phyloP scores from a whole-genome alignment of 2,329 filamentous ascomycete species.

The Ophiocordyceps camponoti-floridani region DNA sequence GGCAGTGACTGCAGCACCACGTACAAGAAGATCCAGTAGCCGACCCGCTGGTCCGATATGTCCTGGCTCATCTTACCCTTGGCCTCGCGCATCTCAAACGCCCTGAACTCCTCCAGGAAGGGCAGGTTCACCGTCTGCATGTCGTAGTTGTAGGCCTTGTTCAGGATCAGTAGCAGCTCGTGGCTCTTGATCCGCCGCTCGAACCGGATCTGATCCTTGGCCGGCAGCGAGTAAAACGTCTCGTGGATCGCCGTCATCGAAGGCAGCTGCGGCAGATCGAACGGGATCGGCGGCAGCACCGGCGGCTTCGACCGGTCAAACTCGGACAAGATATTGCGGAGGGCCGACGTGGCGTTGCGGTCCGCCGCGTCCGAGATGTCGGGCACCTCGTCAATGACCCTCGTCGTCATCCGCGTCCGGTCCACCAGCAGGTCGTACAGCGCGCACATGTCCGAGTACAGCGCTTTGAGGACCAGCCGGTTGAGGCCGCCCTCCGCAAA shows the following conservation, averaged over 20 bases:
- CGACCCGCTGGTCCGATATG: conserved; percentile 51
- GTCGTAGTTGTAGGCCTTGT: conserved; percentile 66
- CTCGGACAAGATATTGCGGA: conserved; percentile 68
- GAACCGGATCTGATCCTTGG: conserved; percentile 59
- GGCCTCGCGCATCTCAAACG: conserved; percentile 53
- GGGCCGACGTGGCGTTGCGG: conserved; percentile 46
- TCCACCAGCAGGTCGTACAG: conserved; percentile 84
- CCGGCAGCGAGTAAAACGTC: conserved; percentile 44
- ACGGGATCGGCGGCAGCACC: conserved; percentile 79
- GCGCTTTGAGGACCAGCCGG: conserved; percentile 57
- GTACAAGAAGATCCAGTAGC: conserved; percentile 71
- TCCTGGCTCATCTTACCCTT: conserved; percentile 47
- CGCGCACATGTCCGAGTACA: conserved; percentile 74
- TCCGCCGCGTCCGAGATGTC: conserved; percentile 35
- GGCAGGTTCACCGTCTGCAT: conserved; percentile 37
- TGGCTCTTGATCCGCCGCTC: conserved; percentile 58
- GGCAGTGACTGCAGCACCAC: conserved; percentile 61
- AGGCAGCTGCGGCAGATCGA: conserved; percentile 68
- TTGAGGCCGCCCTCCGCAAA: conserved; percentile 79
- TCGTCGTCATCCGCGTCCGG: conserved; percentile 57
- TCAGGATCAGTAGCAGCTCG: conserved; percentile 60
- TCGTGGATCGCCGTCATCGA: conserved; percentile 46
- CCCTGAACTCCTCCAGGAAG: conserved; percentile 52
- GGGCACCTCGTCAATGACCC: conserved; percentile 51
- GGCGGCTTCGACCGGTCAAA: conserved; percentile 82